Percentiles rank a stretch among this genome's conserved stretches.
Conservation (phyloP, 768 basidiomycete genomes). For the Lepiota subincarnata region DNA sequence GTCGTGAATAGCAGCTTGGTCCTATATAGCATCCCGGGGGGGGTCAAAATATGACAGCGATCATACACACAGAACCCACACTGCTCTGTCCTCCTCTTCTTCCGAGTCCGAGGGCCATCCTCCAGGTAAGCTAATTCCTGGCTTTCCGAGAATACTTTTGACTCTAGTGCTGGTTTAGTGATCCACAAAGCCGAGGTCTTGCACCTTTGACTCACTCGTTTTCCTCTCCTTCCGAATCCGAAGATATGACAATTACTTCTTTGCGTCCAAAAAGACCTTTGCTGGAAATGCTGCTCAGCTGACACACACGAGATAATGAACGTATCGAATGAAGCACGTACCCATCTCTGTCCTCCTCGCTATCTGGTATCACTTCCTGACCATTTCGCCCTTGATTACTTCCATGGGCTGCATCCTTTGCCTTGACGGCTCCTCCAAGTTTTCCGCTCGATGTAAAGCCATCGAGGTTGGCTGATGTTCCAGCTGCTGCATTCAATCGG, state of each 20-base stretch:
- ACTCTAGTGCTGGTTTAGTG: not conserved
- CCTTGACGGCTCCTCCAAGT: not conserved
- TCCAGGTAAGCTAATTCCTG: not conserved
- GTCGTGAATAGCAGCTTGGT: not conserved
- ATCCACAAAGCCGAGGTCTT: not conserved
- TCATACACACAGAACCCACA: not conserved
- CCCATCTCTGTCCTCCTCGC: constrained; percentile 42
- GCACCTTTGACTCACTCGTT: not conserved
- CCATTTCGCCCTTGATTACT: not conserved
- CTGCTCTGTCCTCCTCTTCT: not conserved
- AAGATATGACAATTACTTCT: constrained; percentile 54
- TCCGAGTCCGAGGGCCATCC: not conserved
- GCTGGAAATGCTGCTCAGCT: not conserved
- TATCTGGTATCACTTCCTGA: constrained; percentile 40
- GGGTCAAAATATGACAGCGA: not conserved
- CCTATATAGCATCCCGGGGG: constrained; percentile 7
- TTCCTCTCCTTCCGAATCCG: constrained; percentile 35
- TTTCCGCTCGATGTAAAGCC: not conserved
- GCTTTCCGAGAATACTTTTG: not conserved
- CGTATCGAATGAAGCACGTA: constrained; percentile 15
- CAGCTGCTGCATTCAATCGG: not conserved
- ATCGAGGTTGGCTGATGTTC: not conserved
- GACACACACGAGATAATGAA: too few species aligned
- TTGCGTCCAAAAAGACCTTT: constrained; percentile 8
- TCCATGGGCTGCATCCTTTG: not conserved